Base-by-base conservation (phyloP, 2,329 filamentous ascomycete species). In the Trichophaea hybrida region DNA sequence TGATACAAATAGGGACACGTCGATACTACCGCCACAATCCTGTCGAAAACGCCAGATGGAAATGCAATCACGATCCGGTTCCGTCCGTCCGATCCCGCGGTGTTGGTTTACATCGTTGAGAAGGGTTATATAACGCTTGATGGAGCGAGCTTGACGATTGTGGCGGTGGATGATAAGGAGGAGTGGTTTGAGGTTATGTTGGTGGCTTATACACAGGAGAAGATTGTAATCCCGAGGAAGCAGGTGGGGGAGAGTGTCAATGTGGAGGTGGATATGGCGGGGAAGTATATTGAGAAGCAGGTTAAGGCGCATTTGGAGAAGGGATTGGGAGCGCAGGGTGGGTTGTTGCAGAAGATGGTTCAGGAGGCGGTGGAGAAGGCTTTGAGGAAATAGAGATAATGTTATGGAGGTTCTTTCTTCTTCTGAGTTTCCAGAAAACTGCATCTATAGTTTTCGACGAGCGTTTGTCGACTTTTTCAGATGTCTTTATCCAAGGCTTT, bases 61-160 rank as follows among this genome's bases (percentile, higher is more conserved):
- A 95, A 97, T 74, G 88, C 93, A 5, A 73, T 94, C 62, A 94
- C 88, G 0, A 86, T 97, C 72, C 81, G 91, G 40, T 83, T 98
- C 72, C 76, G 79, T 71, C 90, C 91, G 4, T 77, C 78, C 62
- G 81, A 86, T 64, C 76, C 73, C 55, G 77, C 77, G 4, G 80
- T 95, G 63, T 72, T 98, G 74, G 77, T 83, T 67, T 97, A 97
- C 73, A 79, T 98, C 60, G 88, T 98, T 15, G 88, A 94, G 76
- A 98, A 98, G 77, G 93, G 93, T 54, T 98, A 89, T 73, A 83
- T 98, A 58, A 88, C 90, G 49, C 80, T 98, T 55, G 93, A 98
- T 71, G 93, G 93, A 4, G 91, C 93, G 31, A 96, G 90, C 70
- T 75, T 98, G 76, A 98, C 93, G 0, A 80, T 98, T 1, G 97